A percentile compares a stretch with the other conserved stretches of the same genome.
Conservation (phyloP, 2,329 filamentous ascomycete genomes). For the Fusarium subtropicale region DNA sequence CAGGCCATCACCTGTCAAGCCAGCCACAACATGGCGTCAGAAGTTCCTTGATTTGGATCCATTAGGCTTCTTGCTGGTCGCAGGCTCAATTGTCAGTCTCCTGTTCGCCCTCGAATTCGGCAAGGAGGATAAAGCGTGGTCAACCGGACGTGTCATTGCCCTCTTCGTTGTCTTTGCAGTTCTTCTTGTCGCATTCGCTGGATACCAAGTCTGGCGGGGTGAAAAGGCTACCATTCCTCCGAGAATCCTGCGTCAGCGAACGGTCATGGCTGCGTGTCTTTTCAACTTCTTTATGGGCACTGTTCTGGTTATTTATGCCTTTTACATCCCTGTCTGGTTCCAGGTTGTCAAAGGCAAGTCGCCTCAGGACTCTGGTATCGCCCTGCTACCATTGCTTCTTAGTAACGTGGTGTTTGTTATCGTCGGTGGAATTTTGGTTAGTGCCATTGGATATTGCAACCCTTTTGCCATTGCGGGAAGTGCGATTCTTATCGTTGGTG, state of each 20-base stretch:
- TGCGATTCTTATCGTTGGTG: background rate
- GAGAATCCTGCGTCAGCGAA: conserved; percentile 7
- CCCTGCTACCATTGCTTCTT: background rate
- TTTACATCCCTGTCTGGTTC: conserved; percentile 29
- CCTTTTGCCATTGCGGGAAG: conserved; percentile 20
- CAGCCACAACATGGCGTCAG: conserved; percentile 13
- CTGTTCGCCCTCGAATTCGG: conserved; percentile 27
- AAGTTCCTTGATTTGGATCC: conserved; percentile 25
- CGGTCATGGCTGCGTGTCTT: background rate
- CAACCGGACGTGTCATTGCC: background rate
- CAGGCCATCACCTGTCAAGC: background rate
- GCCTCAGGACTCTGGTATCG: conserved; percentile 1
- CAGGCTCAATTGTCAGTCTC: conserved; percentile 14
- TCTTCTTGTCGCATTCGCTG: background rate
- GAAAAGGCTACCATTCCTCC: conserved; percentile 22
- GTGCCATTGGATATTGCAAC: conserved; percentile 4
- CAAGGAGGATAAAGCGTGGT: conserved; percentile 10
- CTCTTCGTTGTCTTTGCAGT: conserved; percentile 15
- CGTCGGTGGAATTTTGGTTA: conserved; percentile 16
- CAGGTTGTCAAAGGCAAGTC: conserved; percentile 25
- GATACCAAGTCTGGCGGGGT: conserved; percentile 14
- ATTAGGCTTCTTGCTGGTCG: conserved; percentile 7
- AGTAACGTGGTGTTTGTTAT: conserved; percentile 23
- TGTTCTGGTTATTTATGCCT: conserved; percentile 10
- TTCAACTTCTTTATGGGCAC: background rate